Base-by-base conservation (phyloP, 768 basidiomycete species). In the Termitomyces sp. region DNA sequence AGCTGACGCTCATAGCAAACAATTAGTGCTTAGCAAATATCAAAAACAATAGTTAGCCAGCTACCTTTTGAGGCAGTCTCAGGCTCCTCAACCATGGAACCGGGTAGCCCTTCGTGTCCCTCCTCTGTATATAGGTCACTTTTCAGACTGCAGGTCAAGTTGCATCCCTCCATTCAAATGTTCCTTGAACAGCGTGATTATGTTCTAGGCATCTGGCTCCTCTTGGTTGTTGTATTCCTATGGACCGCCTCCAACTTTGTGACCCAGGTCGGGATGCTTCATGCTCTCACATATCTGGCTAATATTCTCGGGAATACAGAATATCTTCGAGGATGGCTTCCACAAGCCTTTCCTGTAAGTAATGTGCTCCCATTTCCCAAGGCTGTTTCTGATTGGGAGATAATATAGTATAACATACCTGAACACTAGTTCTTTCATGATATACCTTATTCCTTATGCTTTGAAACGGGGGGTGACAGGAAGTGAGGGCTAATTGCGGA, bases 161-260 rank as follows among this genome's bases (percentile, higher is more conserved):
- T 42, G 13, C 40, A 42, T 27, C 36, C 36, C 5, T n/a, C 35
- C 54, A 11, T 53, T 29, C 57, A 45, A 32, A 59, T 44, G 33
- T 38, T 48, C 20, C 49, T 66, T 22, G 59, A 65, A 52, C 68
- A 65, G 39, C 69, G 60, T 38, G 70, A 76, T 47, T 81, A 77
- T 62, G 66, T 68, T 29, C 61, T 82, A 27, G 92, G 92, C 49
- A 84, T 94, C 50, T 72, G 73, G 25, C 73, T 94, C 40, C 80
- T 94, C 20, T 66, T 92, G 2, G 54, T 84, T 18, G 92, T 95
- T 48, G 91, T 93, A 35, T 57, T 91, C 33, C 78, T 97, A 12
- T 98, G 95, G 95, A 96, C 94, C 15, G 71, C 78, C 11, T 89
- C 88, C 44, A 95, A 88, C 68, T 96, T 94, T 64, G 76, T 96